Conservation (phyloP, 495 filamentous ascomycete genomes). For the Penicillium dipodomyicola region DNA sequence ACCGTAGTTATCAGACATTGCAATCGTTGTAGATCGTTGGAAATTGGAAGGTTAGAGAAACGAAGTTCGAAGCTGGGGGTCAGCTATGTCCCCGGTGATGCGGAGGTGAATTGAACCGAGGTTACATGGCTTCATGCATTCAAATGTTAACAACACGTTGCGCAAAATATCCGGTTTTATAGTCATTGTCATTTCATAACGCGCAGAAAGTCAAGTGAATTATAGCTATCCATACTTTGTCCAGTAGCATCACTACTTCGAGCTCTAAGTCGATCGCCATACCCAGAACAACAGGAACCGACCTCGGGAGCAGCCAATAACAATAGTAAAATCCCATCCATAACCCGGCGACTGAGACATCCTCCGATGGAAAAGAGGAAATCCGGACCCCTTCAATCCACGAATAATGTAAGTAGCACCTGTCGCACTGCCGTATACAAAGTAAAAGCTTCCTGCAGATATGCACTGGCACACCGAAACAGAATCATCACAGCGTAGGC, state of each 20-base stretch:
- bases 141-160: background rate
- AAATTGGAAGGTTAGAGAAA: background rate
- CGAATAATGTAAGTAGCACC: constrained; percentile 60
- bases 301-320: constrained; percentile 35
- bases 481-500: constrained; percentile 50
- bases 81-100: background rate
- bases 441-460: constrained; percentile 64
- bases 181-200: background rate
- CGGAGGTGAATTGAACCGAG: background rate
- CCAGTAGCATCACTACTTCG: constrained; percentile 2
- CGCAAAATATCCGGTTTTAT: background rate
- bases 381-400: constrained; percentile 59
- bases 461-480: constrained; percentile 62
- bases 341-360: constrained; percentile 49
- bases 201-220: background rate
- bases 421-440: constrained; percentile 63
- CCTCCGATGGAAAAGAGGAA: constrained; percentile 62
- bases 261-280: constrained; percentile 12
- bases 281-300: constrained; percentile 47
- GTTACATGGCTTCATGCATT: background rate
- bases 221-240: background rate
- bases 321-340: constrained; percentile 52
- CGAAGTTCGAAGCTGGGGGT: background rate
- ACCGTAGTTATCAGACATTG: constrained; percentile 43
- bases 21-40: background rate